A percentile compares a stretch with the other conserved stretches of the same genome.
Conservation (phyloP, 305 asterid genomes). For the Ajuga reptans region DNA sequence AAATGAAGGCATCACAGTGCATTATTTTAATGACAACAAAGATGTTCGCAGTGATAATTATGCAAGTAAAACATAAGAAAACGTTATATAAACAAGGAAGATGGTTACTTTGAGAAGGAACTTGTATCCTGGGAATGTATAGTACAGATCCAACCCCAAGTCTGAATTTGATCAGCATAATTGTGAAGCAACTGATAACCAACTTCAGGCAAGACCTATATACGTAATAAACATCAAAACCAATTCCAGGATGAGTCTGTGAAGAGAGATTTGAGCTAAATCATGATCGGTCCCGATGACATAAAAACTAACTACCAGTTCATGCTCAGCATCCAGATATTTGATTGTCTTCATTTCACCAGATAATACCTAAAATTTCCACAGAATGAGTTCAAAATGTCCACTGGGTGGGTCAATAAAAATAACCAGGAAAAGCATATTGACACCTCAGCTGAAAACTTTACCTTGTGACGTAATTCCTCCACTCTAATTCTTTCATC, state of each 20-base stretch:
- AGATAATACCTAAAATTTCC: constrained; percentile 54
- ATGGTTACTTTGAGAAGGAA: constrained; percentile 61
- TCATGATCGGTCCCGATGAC: constrained; percentile 14
- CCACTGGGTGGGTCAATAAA: neutral
- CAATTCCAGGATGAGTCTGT: constrained; percentile 12
- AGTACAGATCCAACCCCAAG: constrained; percentile 96
- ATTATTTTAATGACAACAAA: constrained; percentile 10
- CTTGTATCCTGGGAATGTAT: constrained; percentile 48
- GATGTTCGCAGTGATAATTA: constrained; percentile 8
- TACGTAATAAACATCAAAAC: constrained; percentile 22
- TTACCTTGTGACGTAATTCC: constrained; percentile 79
- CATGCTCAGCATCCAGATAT: constrained; percentile 67
- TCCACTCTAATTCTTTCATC: constrained; percentile 95
- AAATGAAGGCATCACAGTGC: neutral
- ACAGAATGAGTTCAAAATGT: constrained; percentile 13
- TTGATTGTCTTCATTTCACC: constrained; percentile 67
- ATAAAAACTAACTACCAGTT: constrained; percentile 49
- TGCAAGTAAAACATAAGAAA: constrained; percentile 10
- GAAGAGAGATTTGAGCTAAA: constrained; percentile 12
- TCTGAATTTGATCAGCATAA: constrained; percentile 61
- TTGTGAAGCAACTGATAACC: constrained; percentile 76
- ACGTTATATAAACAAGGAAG: constrained; percentile 11
- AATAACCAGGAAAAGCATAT: constrained; percentile 13
- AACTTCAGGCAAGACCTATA: constrained; percentile 77
- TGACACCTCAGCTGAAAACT: constrained; percentile 12